These are phyloP conservation scores for Taxawa tesnikishii DNA, from an alignment of 2,329 filamentous ascomycete genomes.

Conservation along the genomic window DNA sequence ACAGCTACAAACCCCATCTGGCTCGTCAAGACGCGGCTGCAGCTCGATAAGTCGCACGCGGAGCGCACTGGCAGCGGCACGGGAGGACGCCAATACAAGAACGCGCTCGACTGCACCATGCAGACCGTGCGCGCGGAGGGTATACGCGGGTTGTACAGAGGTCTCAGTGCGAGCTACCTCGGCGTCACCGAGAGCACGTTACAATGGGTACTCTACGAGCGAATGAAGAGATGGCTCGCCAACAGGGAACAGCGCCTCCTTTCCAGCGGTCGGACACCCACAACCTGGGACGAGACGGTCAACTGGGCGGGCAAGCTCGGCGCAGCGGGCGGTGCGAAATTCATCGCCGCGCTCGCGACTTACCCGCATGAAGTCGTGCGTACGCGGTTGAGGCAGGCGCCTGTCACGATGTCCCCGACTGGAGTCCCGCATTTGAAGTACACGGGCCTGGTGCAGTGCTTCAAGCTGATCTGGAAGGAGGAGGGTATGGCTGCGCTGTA, in stretches of 20 bases:
- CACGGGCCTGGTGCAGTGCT: constrained; percentile 78
- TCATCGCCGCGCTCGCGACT: constrained; percentile 70
- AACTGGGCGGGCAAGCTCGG: constrained; percentile 68
- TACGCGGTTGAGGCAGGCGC: constrained; percentile 74
- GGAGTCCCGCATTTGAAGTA: constrained; percentile 66
- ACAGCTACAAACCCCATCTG: constrained; percentile 94
- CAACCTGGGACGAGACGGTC: constrained; percentile 60
- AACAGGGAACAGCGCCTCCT: constrained; percentile 45
- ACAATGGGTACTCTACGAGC: constrained; percentile 91
- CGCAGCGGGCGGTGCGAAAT: constrained; percentile 73
- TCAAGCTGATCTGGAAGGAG: constrained; percentile 75
- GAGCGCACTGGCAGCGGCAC: constrained; percentile 39
- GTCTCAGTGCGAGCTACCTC: constrained; percentile 81
- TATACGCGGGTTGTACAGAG: constrained; percentile 71
- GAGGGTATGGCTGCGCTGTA: constrained; percentile 80
- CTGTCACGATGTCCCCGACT: constrained; percentile 32
- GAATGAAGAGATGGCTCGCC: constrained; percentile 67
- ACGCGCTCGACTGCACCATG: constrained; percentile 75
- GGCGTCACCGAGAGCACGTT: constrained; percentile 82
- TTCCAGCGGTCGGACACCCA: constrained; percentile 50
- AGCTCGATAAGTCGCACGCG: constrained; percentile 77
- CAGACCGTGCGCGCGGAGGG: constrained; percentile 76
- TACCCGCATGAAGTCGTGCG: constrained; percentile 90
- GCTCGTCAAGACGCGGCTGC: constrained; percentile 86
- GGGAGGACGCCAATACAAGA: constrained; percentile 60